These are phyloP conservation scores for Medicago ruthenica DNA, from an alignment of 306 rosid genomes.

Conservation along the genomic window DNA sequence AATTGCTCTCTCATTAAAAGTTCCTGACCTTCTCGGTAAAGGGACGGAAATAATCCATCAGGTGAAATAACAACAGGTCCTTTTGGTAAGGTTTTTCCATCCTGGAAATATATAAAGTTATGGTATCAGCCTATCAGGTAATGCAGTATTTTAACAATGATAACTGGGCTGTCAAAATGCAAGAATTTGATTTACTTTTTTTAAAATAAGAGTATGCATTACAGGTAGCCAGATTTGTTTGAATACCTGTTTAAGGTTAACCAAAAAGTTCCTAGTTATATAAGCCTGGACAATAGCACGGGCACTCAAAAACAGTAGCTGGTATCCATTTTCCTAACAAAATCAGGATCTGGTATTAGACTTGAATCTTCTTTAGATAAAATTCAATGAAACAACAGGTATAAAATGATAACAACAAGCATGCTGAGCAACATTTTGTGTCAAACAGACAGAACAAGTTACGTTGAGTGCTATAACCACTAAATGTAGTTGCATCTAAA, in stretches of 20 bases:
- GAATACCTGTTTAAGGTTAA: conserved; percentile 79
- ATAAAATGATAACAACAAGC: conserved; percentile 15
- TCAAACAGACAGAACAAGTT: not conserved
- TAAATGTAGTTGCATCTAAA: conserved; percentile 13
- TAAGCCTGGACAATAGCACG: conserved; percentile 98
- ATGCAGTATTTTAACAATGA: conserved; percentile 27
- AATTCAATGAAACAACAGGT: conserved; percentile 13
- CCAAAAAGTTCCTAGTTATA: conserved; percentile 81
- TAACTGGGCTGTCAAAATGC: conserved; percentile 30
- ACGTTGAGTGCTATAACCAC: not conserved
- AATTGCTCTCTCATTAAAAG: conserved; percentile 5
- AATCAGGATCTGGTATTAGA: conserved; percentile 32
- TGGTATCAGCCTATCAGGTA: conserved; percentile 35
- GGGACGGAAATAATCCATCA: conserved; percentile 90
- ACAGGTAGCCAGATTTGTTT: conserved; percentile 30
- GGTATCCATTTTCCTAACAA: conserved; percentile 96
- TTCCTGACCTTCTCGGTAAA: conserved; percentile 79
- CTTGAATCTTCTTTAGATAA: conserved; percentile 36
- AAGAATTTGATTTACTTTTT: not conserved
- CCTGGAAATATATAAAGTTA: conserved; percentile 56
- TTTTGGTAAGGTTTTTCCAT: conserved; percentile 83
- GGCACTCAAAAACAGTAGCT: conserved; percentile 94
- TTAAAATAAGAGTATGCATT: not conserved
- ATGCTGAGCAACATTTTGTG: conserved; percentile 16
- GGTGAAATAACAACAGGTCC: conserved; percentile 98